These are phyloP conservation scores for Imleria badia DNA, from an alignment of 768 basidiomycete genomes.

Conservation along the genomic window DNA sequence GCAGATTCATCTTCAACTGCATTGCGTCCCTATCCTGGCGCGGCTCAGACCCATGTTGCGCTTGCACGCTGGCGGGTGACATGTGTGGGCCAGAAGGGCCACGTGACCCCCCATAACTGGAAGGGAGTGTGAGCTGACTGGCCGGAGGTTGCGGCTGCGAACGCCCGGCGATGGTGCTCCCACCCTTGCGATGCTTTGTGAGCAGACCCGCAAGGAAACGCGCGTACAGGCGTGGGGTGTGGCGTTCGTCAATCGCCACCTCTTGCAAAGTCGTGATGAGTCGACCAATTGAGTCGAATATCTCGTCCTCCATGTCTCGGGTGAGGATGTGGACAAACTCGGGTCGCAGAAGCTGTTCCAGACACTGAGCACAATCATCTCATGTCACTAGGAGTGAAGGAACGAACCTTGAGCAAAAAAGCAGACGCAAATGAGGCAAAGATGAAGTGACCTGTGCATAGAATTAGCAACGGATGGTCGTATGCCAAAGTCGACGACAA, in stretches of 20 bases:
- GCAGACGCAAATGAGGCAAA: conserved; percentile 82
- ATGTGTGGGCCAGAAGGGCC: conserved; percentile 30
- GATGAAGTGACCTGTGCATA: conserved; percentile 60
- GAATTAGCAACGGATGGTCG: background rate
- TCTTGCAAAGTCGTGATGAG: conserved; percentile 72
- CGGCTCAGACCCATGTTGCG: conserved; percentile 14
- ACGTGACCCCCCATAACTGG: conserved; percentile 24
- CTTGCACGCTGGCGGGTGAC: conserved; percentile 16
- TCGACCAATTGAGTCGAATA: conserved; percentile 68
- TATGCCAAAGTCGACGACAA: background rate
- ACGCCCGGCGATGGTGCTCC: conserved; percentile 52
- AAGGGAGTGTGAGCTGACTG: conserved; percentile 26
- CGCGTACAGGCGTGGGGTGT: conserved; percentile 78
- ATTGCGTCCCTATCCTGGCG: conserved; percentile 30
- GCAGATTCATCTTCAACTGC: conserved; percentile 27
- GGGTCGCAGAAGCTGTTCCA: conserved; percentile 61
- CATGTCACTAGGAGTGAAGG: background rate
- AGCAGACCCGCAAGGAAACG: conserved; percentile 76
- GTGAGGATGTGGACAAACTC: conserved; percentile 65
- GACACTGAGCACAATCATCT: background rate
- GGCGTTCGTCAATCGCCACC: conserved; percentile 78
- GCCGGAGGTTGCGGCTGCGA: conserved; percentile 51
- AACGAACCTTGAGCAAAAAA: conserved; percentile 71
- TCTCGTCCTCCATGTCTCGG: conserved; percentile 61
- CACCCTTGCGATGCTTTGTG: conserved; percentile 66